Evolutionary conservation across 2,329 filamentous ascomycete genomes (phyloP).

Genomic region (Neopestalotiopsis clavispora): DNA sequence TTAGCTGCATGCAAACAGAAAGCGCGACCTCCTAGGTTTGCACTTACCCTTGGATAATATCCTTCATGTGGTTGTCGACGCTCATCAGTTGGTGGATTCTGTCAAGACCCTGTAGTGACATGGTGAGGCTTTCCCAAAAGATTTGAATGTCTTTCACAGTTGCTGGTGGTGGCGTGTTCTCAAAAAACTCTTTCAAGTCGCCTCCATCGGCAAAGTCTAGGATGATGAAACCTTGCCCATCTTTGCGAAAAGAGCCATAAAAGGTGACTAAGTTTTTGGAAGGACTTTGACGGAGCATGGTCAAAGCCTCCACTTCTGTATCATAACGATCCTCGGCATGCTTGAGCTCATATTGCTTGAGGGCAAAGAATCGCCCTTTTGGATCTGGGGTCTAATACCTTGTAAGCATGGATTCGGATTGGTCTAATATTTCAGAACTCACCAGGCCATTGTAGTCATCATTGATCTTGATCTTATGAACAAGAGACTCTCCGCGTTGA

Average conservation of each 20-base stretch:
- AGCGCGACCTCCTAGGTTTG: background rate
- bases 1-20: background rate
- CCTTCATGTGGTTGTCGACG: slow-evolving; percentile 11
- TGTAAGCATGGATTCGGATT: background rate
- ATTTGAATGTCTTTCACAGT: slow-evolving; percentile 6
- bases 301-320: slow-evolving; percentile 23
- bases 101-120: slow-evolving; percentile 19
- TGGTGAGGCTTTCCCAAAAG: slow-evolving; percentile 23
- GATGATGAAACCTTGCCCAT: slow-evolving; percentile 22
- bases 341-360: slow-evolving; percentile 1
- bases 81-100: slow-evolving; percentile 20
- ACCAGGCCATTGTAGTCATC: slow-evolving; percentile 4
- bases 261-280: slow-evolving; percentile 23
- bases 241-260: slow-evolving; percentile 25
- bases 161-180: slow-evolving; percentile 13
- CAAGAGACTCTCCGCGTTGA: background rate
- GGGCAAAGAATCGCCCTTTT: background rate
- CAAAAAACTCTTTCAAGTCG: slow-evolving; percentile 21
- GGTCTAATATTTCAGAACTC: background rate
- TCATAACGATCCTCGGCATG: slow-evolving; percentile 19
- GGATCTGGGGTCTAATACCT: background rate
- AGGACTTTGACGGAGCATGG: slow-evolving; percentile 17
- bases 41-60: slow-evolving; percentile 21
- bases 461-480: slow-evolving; percentile 2
- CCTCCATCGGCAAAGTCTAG: slow-evolving; percentile 25